Percentiles rank a stretch among this genome's conserved stretches.
phyloP scores from a whole-genome alignment of 164 flowering plant species.

The Sedum album region DNA sequence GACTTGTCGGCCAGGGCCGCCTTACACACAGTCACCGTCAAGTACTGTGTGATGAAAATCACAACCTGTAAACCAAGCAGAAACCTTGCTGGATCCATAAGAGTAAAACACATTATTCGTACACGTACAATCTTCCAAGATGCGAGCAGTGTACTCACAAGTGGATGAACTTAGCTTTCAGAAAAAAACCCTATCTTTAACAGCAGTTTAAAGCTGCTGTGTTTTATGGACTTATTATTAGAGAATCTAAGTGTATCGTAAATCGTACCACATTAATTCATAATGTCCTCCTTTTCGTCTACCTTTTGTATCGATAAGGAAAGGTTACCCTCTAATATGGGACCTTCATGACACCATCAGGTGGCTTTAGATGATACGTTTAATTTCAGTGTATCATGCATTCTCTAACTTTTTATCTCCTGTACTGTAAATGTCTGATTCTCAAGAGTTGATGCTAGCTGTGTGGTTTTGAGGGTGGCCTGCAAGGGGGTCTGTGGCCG shows the following conservation, averaged over 20 bases:
- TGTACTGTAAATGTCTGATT: background rate
- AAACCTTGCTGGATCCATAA: background rate
- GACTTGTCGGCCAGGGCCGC: no score
- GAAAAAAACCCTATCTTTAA: background rate
- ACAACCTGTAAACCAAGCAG: no score
- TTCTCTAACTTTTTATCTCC: background rate
- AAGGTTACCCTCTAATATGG: background rate
- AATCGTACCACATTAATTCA: background rate
- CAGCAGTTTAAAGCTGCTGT: background rate
- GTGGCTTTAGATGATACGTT: background rate
- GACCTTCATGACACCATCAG: background rate
- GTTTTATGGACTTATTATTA: background rate
- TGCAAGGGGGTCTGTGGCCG: background rate
- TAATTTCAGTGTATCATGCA: background rate
- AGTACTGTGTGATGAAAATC: no score
- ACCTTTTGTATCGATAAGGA: background rate
- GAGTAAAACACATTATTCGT: background rate
- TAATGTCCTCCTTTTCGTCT: conserved; percentile 1
- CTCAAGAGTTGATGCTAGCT: background rate
- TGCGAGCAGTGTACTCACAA: no score
- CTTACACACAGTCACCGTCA: no score
- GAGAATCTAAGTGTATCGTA: background rate
- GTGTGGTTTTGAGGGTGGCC: background rate
- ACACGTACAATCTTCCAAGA: no score
- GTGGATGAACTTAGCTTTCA: background rate